These are phyloP conservation scores for Parathielavia appendiculata DNA, from an alignment of 495 filamentous ascomycete species.

Conservation along the genomic window DNA sequence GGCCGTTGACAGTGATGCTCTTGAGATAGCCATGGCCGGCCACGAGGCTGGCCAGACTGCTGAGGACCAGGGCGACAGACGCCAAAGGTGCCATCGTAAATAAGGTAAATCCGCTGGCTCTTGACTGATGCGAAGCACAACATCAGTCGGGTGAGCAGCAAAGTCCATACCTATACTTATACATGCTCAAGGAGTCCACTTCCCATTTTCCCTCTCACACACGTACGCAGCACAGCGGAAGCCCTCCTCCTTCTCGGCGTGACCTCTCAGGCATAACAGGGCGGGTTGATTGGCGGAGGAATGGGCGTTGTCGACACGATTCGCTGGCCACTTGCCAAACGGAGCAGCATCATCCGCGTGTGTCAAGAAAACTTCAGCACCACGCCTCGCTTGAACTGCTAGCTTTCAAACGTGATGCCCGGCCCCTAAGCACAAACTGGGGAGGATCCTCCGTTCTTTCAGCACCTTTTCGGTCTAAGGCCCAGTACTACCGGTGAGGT, in stretches of 20 bases:
- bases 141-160: not conserved
- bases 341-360: slow-evolving; percentile 11
- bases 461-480: too few species aligned
- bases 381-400: not conserved
- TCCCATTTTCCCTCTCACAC: not conserved
- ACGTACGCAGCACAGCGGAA: not conserved
- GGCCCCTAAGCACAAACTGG: too few species aligned
- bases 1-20: slow-evolving; percentile 19
- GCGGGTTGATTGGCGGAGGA: not conserved
- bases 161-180: not conserved
- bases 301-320: not conserved
- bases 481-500: too few species aligned
- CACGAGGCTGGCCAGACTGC: slow-evolving; percentile 12
- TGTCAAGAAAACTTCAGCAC: not conserved
- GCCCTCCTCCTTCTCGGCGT: slow-evolving; percentile 6
- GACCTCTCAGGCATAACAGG: not conserved
- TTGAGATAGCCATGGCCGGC: slow-evolving; percentile 23
- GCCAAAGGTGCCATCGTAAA: not conserved
- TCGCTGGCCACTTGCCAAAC: slow-evolving; percentile 5
- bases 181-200: not conserved
- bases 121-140: not conserved
- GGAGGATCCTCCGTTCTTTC: too few species aligned
- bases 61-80: not conserved
- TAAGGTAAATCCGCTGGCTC: not conserved
- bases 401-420: not conserved